Evolutionary conservation across 106 monocot genomes (phyloP).

Genomic region (Vanilla planifolia): DNA sequence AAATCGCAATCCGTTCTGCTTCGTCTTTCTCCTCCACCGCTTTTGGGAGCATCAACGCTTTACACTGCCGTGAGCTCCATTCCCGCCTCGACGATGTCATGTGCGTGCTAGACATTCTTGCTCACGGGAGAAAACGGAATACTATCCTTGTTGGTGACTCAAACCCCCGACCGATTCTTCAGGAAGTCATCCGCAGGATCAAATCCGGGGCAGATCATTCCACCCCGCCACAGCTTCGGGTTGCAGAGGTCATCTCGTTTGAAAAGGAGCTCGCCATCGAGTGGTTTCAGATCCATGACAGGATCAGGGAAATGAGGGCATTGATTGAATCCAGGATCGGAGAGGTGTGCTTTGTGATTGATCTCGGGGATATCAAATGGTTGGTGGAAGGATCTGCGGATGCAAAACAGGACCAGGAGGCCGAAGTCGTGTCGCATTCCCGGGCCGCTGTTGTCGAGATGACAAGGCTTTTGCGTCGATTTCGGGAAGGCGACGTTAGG

Average conservation of each 20-base stretch:
- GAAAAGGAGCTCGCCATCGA: constrained; percentile 21
- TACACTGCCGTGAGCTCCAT: neutral
- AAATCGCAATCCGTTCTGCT: neutral
- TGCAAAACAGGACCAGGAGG: neutral
- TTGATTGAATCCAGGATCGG: constrained; percentile 12
- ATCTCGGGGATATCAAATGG: constrained; percentile 80
- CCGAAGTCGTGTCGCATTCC: constrained; percentile 8
- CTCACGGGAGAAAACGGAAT: constrained; percentile 35
- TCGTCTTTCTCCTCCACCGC: neutral
- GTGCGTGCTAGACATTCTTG: constrained; percentile 38
- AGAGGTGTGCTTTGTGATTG: constrained; percentile 25
- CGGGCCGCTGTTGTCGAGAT: constrained; percentile 50
- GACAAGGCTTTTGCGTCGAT: constrained; percentile 25
- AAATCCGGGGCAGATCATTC: neutral
- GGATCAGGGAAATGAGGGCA: constrained; percentile 27
- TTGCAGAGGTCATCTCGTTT: constrained; percentile 23
- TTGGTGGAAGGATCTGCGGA: constrained; percentile 37
- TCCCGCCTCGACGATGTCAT: neutral
- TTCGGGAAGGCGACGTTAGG: constrained; percentile 8
- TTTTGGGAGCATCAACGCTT: neutral
- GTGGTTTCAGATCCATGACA: constrained; percentile 9
- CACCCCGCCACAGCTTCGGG: neutral
- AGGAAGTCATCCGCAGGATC: constrained; percentile 38
- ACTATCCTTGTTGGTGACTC: constrained; percentile 67
- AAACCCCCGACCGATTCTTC: constrained; percentile 21